Conservation (phyloP, 768 basidiomycete species). For the Gymnopilus junonius region DNA sequence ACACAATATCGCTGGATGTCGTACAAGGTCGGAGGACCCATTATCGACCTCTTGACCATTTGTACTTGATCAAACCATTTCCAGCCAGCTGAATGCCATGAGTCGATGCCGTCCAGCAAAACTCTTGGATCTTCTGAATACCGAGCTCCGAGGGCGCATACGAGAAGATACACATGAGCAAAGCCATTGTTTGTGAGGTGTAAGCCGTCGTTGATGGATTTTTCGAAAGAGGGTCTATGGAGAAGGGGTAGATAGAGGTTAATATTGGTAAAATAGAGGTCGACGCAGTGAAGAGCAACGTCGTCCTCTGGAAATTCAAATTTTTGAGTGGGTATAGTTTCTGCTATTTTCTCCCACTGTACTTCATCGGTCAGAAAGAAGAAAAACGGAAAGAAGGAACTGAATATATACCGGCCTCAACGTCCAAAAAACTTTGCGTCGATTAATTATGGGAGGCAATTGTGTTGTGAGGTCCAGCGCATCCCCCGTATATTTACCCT, state of each 20-base stretch:
- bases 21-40: slow-evolving; percentile 67
- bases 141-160: slow-evolving; percentile 73
- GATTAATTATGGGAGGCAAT: slow-evolving; percentile 20
- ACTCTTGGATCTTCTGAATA: slow-evolving; percentile 62
- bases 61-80: slow-evolving; percentile 74
- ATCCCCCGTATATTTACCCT: slow-evolving; percentile 55
- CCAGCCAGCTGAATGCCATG: slow-evolving; percentile 59
- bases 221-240: slow-evolving; percentile 72
- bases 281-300: slow-evolving; percentile 55
- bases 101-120: slow-evolving; percentile 39
- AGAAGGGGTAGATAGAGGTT: slow-evolving; percentile 72
- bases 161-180: slow-evolving; percentile 61
- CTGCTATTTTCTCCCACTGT: slow-evolving; percentile 42
- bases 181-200: slow-evolving; percentile 59
- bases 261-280: slow-evolving; percentile 63
- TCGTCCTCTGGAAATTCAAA: slow-evolving; percentile 55
- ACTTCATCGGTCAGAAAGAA: not conserved
- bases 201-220: slow-evolving; percentile 47
- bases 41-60: slow-evolving; percentile 62
- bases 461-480: not conserved
- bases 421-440: slow-evolving; percentile 43
- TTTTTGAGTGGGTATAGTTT: slow-evolving; percentile 14
- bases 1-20: slow-evolving; percentile 75
- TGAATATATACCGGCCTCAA: slow-evolving; percentile 34
- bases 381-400: not conserved